Conservation (phyloP, 495 filamentous ascomycete genomes). For the Penicillium verhagenii region DNA sequence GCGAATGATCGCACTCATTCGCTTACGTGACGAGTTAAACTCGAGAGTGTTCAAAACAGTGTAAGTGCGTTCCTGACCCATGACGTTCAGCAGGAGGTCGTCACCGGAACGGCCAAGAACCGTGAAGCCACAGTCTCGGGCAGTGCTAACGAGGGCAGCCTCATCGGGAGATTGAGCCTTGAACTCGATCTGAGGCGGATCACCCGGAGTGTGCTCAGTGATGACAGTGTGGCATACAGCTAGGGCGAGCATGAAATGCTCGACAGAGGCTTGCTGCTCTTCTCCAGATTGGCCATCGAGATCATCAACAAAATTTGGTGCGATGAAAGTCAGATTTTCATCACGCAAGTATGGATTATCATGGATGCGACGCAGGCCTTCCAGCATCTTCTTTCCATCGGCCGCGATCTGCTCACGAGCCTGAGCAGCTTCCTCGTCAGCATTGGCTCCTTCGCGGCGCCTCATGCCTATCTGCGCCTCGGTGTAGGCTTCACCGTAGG, state of each 20-base stretch:
- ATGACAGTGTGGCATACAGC: conserved; percentile 97
- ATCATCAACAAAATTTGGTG: conserved; percentile 83
- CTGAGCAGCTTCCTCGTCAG: conserved; percentile 71
- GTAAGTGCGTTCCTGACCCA: conserved; percentile 81
- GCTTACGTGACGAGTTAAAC: conserved; percentile 95
- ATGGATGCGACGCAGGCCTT: conserved; percentile 69
- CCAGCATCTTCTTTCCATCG: conserved; percentile 70
- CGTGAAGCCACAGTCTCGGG: conserved; percentile 95
- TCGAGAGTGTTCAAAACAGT: conserved; percentile 92
- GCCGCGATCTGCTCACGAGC: conserved; percentile 76
- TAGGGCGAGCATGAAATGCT: conserved; percentile 92
- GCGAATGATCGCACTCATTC: conserved; percentile 96
- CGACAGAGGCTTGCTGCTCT: conserved; percentile 71
- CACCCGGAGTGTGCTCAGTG: conserved; percentile 81
- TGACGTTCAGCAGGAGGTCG: conserved; percentile 78
- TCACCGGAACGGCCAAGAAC: conserved; percentile 77
- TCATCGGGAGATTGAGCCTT: conserved; percentile 98
- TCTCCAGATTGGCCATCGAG: conserved; percentile 72
- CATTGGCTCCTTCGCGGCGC: conserved; percentile 81
- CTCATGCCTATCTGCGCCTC: conserved; percentile 96
- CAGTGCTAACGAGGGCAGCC: conserved; percentile 90
- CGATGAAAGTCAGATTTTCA: conserved; percentile 87
- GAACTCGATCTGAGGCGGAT: conserved; percentile 88
- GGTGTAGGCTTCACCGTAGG: conserved; percentile 96
- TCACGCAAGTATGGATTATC: conserved; percentile 90